Conservation (phyloP, 176 grass and related monocot genomes). For the Avena atlantica region DNA sequence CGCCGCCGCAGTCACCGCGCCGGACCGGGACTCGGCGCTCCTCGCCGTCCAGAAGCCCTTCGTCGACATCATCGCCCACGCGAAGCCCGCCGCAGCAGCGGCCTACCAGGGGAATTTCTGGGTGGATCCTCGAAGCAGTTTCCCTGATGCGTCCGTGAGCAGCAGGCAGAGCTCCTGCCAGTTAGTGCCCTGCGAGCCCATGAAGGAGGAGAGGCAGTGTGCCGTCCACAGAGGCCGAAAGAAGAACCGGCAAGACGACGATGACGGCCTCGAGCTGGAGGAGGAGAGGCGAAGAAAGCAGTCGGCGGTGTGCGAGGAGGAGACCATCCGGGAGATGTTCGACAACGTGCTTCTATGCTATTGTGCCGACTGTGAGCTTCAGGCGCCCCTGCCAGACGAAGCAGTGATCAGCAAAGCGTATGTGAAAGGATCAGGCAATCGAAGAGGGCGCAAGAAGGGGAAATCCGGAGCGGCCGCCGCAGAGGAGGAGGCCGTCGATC, state of each 20-base stretch:
- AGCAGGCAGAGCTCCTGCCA: not conserved
- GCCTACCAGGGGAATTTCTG: not conserved
- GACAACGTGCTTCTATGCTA: conserved; percentile 50
- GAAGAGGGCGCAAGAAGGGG: conserved; percentile 49
- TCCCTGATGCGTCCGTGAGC: not conserved
- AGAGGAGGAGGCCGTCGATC: conserved; percentile 46
- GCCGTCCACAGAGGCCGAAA: conserved; percentile 40
- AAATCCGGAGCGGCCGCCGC: not conserved
- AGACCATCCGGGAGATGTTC: conserved; percentile 55
- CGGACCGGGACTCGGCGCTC: conserved; percentile 33
- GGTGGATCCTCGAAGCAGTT: not conserved
- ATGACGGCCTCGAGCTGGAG: conserved; percentile 33
- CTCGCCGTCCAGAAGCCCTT: conserved; percentile 55
- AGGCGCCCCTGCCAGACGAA: conserved; percentile 24
- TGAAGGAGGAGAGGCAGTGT: not conserved
- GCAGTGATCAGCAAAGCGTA: conserved; percentile 10
- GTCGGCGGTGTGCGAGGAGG: conserved; percentile 41
- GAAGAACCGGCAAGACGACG: conserved; percentile 46
- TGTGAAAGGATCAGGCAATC: conserved; percentile 49
- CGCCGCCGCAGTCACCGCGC: not conserved
- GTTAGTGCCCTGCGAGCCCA: not conserved
- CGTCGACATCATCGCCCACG: conserved; percentile 44
- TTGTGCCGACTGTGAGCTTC: conserved; percentile 32
- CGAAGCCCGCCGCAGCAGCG: not conserved
- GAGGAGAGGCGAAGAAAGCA: conserved; percentile 49